Evolutionary conservation across 257 asterid species (phyloP), one percentile per base, ranked within the genome.

Genomic region (Plantago major): DNA sequence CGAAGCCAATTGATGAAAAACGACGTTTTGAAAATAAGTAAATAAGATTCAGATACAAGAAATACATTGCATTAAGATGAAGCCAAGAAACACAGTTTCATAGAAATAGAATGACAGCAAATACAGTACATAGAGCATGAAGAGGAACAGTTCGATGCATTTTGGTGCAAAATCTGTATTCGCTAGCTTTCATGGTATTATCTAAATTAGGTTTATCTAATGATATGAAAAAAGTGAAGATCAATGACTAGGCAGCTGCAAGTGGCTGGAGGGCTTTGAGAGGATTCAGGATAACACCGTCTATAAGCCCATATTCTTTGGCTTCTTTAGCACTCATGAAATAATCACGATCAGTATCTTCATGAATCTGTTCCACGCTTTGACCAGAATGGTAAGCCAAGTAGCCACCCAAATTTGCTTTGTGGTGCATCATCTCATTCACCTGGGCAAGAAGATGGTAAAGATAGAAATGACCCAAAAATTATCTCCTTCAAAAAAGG

Each of bases 241-340:
- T 53, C 64, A 57, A 46, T 67, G 76, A 71, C 48, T 75, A 81
- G 12, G 78, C 78, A 30, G 95, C 92, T n/a, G 92, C 78, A 43
- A 84, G 84, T 7, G 99, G 97, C 78, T 80, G 92, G 49, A 89
- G 85, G 63, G 93, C 99, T 80, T 86, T 92, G 62, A 86, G 76
- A 33, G 99, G 97, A 70, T 89, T 92, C 93, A 68, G 42, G 81
- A 93, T 93, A 51, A 93, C 94, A 7, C 95, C 94, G 42, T 93
- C 99, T 45, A 93, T 81, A 59, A 92, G 82, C 48, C 99, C 99
- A 6, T 93, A 93, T 3, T 87, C 96, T 72, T 87, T 87, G 63
- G 99, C 99, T 76, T 93, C 99, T 72, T 84, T 87, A 30, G 99
- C 92, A 64, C 99, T 87, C 99, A 89, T 93, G 83, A 89, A 93